Base-by-base conservation (phyloP, 495 filamentous ascomycete genomes). In the Haplographium delicatum region DNA sequence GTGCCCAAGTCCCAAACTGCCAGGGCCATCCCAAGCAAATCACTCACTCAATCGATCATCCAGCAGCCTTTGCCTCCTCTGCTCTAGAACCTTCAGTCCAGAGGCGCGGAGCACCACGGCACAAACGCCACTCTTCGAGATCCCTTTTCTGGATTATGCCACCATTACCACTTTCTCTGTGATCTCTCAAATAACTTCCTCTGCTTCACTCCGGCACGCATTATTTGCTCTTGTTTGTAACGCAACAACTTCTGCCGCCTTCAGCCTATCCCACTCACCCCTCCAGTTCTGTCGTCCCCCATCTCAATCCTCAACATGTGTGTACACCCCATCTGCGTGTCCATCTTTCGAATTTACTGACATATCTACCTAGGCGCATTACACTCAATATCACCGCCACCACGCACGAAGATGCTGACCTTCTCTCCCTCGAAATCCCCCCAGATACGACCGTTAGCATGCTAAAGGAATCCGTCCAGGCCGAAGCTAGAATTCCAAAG, bases 341-440 rank as follows among this genome's bases (percentile, higher is more conserved):
- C 27, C 16, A 24, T 45, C 16, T 20, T 37, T 28, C 3, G 6
- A 42, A 4, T 22, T 47, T 24, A 54, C 47, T 58, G 23, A 55
- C 45, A 25, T 31, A 15, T 25, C 19, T n/a, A 26, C 43, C 20
- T 43, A 89, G 84, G 84, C 88, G 79, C 63, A 84, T 95, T 73
- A 95, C 89, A 47, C 83, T 98, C 58, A 86, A 78, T 59, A 87
- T 95, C 59, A 85, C 86, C 75, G 72, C 84, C 73, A 72, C 79
- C 73, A 71, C 78, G 63, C 62, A 73, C 50, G 69, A 70, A 48
- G 88, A 93, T 58, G 76, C 82, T 59, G 87, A 91, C 61, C 79
- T 95, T 56, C 74, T 95, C 56, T 83, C 84, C 46, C 80, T 95
- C 44, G 91, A 96, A 50, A 83, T 96, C 51, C 83, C 81, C 51